Evolutionary conservation across 2,329 filamentous ascomycete genomes (phyloP).

Genomic region (Cladobotryum protrusum): DNA sequence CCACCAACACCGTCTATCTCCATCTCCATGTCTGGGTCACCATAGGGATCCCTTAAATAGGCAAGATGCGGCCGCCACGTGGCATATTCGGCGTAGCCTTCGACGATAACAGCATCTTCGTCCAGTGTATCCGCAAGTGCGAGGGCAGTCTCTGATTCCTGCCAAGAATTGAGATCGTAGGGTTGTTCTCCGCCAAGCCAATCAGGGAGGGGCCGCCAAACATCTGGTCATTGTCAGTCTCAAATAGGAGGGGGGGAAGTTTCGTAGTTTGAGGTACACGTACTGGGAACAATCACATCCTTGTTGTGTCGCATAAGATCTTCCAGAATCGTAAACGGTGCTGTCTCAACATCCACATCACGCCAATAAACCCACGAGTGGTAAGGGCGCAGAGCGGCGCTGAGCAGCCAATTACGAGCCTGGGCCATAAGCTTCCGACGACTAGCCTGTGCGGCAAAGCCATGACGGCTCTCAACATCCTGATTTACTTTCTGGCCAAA

Average conservation of each 20-base stretch:
- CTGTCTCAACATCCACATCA: conserved; percentile 96
- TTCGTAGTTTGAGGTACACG: conserved; percentile 36
- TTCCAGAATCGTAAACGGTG: conserved; percentile 92
- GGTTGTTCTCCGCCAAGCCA: conserved; percentile 98
- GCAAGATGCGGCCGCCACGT: conserved; percentile 97
- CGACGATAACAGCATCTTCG: conserved; percentile 96
- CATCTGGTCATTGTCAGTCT: conserved; percentile 54
- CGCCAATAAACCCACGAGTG: conserved; percentile 99
- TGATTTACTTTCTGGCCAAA: conserved; percentile 98
- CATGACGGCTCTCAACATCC: conserved; percentile 94
- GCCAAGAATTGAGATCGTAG: conserved; percentile 98
- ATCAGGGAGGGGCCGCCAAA: conserved; percentile 96
- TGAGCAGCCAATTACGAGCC: conserved; percentile 93
- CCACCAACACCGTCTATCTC: conserved; percentile 97
- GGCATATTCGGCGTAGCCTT: conserved; percentile 97
- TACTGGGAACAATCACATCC: conserved; percentile 96
- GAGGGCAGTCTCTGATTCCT: conserved; percentile 94
- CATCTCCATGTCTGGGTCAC: conserved; percentile 99
- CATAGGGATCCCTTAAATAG: conserved; percentile 92
- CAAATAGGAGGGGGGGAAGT: background rate
- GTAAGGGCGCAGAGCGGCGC: conserved; percentile 84
- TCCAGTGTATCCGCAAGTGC: conserved; percentile 91
- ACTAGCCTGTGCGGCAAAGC: conserved; percentile 91
- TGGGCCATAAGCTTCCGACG: conserved; percentile 96
- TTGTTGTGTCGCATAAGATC: conserved; percentile 99